Conservation (phyloP, 129 eudicot genomes). For the Centella asiatica region DNA sequence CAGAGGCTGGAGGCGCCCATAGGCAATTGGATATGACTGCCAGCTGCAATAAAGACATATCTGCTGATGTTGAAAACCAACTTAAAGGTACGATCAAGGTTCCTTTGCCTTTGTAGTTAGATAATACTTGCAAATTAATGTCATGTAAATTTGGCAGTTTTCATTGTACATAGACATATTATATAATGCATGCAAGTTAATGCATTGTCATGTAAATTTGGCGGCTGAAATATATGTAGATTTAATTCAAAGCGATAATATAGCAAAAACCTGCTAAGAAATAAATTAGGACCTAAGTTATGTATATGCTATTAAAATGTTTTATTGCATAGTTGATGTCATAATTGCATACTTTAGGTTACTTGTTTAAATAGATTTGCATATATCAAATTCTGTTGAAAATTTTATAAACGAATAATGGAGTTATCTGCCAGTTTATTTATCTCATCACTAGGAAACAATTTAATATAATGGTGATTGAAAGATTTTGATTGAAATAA, state of each 20-base stretch:
- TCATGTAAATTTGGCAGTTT: neutral
- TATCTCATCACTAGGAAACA: too few relatives aligned
- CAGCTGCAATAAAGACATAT: conserved; percentile 22
- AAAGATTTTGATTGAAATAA: neutral
- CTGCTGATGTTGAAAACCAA: conserved; percentile 22
- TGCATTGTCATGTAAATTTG: neutral
- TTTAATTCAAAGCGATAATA: neutral
- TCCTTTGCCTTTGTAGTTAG: conserved; percentile 5
- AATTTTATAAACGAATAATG: too few relatives aligned
- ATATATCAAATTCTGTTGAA: too few relatives aligned
- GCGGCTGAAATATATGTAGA: neutral
- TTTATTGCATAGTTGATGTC: too few relatives aligned
- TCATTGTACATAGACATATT: neutral
- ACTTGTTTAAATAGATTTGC: too few relatives aligned
- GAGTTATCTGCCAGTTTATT: too few relatives aligned
- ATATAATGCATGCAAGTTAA: neutral
- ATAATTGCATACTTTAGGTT: too few relatives aligned
- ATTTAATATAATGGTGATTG: neutral
- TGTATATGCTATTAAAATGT: neutral
- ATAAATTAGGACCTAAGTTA: neutral
- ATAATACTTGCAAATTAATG: neutral
- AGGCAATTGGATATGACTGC: conserved; percentile 47
- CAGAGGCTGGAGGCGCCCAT: conserved; percentile 20
- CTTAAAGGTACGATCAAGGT: conserved; percentile 3
- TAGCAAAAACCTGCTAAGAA: too few relatives aligned